Conservation (phyloP, 1,139 yeast species). For the Protomyces macrosporus region DNA sequence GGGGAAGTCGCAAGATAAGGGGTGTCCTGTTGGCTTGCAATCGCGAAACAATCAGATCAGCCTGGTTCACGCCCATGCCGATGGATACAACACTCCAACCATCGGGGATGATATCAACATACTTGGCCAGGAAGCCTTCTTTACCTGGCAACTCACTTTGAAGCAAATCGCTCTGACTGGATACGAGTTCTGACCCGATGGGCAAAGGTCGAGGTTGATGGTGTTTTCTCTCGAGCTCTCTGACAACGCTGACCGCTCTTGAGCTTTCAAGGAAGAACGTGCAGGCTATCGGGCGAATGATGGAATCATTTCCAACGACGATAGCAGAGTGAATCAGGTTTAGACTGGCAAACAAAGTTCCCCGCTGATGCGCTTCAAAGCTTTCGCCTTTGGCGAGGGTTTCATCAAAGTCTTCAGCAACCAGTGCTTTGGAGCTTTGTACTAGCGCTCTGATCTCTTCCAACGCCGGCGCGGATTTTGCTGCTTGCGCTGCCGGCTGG, state of each 20-base stretch:
- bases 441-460: neutral
- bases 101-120: constrained; percentile 41
- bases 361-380: neutral
- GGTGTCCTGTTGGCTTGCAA: constrained; percentile 42
- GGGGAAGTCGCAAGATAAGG: constrained; percentile 55
- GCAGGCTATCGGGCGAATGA: neutral
- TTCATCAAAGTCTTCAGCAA: constrained; percentile 32
- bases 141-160: neutral
- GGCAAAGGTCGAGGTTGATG: neutral
- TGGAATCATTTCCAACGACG: neutral
- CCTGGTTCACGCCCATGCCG: constrained; percentile 56
- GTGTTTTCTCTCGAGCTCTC: neutral
- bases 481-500: neutral
- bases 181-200: neutral
- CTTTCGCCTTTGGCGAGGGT: constrained; percentile 32
- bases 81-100: constrained; percentile 59
- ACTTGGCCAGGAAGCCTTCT: constrained; percentile 32
- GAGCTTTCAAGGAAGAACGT: constrained; percentile 14
- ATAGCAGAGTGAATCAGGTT: constrained; percentile 11
- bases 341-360: neutral
- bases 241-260: neutral
- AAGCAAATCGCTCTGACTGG: neutral
- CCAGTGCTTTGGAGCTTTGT: constrained; percentile 33
- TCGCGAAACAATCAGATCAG: constrained; percentile 54
- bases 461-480: constrained; percentile 32